phyloP scores from a whole-genome alignment of 2,329 filamentous ascomycete genomes.

The Diaporthe eres region DNA sequence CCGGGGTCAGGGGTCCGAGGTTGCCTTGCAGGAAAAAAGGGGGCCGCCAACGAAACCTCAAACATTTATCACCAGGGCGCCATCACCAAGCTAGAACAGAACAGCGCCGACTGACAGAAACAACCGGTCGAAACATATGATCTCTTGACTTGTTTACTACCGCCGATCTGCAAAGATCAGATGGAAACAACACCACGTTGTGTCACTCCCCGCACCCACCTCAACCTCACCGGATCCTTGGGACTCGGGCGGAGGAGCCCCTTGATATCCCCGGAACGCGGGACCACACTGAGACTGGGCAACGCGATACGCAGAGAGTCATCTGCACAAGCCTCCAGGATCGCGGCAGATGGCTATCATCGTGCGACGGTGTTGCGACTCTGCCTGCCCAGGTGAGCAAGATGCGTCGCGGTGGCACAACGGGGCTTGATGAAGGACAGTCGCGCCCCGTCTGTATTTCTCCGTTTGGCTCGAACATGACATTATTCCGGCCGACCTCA shows the following conservation, averaged over 20 bases:
- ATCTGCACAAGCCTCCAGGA: not conserved
- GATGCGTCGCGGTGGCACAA: slow-evolving; percentile 9
- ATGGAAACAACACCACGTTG: slow-evolving; percentile 32
- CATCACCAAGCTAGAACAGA: slow-evolving; percentile 26
- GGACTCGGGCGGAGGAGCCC: slow-evolving; percentile 20
- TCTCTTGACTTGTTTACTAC: slow-evolving; percentile 21
- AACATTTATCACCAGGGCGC: slow-evolving; percentile 31
- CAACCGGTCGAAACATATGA: slow-evolving; percentile 28
- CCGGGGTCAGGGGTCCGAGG: slow-evolving; percentile 21
- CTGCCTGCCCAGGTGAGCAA: not conserved
- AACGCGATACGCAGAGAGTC: not conserved
- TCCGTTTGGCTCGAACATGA: slow-evolving; percentile 14
- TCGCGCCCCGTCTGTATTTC: slow-evolving; percentile 6
- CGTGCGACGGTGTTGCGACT: slow-evolving; percentile 29
- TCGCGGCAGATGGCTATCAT: slow-evolving; percentile 11
- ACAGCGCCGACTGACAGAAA: slow-evolving; percentile 2
- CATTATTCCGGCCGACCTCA: slow-evolving; percentile 28
- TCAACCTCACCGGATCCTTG: slow-evolving; percentile 11
- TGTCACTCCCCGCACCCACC: slow-evolving; percentile 15
- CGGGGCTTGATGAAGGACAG: slow-evolving; percentile 36
- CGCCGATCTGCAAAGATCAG: slow-evolving; percentile 31
- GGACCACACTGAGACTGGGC: slow-evolving; percentile 7
- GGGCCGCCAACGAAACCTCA: slow-evolving; percentile 18
- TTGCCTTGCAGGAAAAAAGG: slow-evolving; percentile 30
- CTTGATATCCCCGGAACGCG: not conserved